Evolutionary conservation across 352 stramenopile species (phyloP).

Genomic region (Phytophthora sojae): DNA sequence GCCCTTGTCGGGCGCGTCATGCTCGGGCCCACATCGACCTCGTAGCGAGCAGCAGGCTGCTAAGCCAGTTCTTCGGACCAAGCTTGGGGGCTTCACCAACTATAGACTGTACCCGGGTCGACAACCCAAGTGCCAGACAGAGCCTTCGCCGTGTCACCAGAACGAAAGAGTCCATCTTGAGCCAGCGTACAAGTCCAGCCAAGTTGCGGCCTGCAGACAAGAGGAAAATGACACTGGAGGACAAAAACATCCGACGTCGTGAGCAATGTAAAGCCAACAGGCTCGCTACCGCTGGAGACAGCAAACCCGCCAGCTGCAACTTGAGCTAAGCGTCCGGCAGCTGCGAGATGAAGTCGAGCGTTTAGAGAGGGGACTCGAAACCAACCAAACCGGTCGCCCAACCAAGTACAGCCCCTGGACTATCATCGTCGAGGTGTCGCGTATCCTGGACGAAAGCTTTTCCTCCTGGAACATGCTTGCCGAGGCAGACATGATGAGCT

Average conservation of each 20-base stretch:
- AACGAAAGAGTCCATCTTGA: no score
- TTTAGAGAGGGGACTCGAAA: not conserved
- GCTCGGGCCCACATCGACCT: not conserved
- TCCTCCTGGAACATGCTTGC: not conserved
- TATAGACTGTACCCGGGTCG: not conserved
- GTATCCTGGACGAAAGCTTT: not conserved
- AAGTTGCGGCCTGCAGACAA: no score
- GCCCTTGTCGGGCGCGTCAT: not conserved
- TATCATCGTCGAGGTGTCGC: conserved; percentile 8
- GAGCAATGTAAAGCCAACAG: conserved; percentile 23
- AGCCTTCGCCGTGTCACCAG: no score
- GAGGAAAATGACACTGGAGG: no score
- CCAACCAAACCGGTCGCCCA: not conserved
- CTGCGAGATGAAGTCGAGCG: conserved; percentile 3
- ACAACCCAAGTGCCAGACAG: not conserved
- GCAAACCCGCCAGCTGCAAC: not conserved
- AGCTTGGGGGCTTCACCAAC: not conserved
- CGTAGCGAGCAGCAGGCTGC: not conserved
- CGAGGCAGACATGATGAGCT: not conserved
- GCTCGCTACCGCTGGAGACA: conserved; percentile 28
- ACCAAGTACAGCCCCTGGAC: conserved; percentile 11
- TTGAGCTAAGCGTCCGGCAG: conserved; percentile 11
- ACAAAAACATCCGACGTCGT: not conserved
- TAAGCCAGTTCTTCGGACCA: not conserved
- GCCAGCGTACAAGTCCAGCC: no score